phyloP scores from a whole-genome alignment of 2,329 filamentous ascomycete species.

The Epichloe festucae region DNA sequence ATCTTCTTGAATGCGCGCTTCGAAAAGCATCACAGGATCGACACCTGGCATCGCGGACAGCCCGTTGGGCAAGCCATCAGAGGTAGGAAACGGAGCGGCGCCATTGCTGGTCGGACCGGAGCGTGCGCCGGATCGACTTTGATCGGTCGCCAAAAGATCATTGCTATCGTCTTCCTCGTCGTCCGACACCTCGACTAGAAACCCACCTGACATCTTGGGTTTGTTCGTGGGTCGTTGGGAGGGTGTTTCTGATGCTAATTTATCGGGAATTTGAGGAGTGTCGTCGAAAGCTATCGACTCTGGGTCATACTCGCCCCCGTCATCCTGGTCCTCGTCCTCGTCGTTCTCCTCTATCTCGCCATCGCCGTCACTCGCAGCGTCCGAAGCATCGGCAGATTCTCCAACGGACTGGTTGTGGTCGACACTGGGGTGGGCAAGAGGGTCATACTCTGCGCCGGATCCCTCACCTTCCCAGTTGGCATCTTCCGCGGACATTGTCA shows the following conservation, averaged over 20 bases:
- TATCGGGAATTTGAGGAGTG: conserved; percentile 24
- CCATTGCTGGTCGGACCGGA: conserved; percentile 8
- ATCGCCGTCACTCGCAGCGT: conserved; percentile 36
- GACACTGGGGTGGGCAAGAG: conserved; percentile 39
- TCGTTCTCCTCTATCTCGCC: conserved; percentile 37
- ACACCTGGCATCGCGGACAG: conserved; percentile 29
- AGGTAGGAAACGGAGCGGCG: conserved; percentile 10
- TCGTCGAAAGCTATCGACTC: conserved; percentile 37
- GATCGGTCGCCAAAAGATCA: conserved; percentile 5
- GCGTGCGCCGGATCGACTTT: conserved; percentile 8
- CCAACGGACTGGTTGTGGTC: conserved; percentile 38
- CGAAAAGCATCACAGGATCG: conserved; percentile 67
- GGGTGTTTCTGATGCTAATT: conserved; percentile 14
- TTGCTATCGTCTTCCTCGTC: conserved; percentile 34
- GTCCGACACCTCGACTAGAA: conserved; percentile 47
- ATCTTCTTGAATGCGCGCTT: conserved; percentile 85
- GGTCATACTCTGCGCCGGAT: conserved; percentile 42
- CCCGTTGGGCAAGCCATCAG: conserved; percentile 18
- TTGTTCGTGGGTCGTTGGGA: conserved; percentile 28
- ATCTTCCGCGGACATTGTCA: conserved; percentile 26
- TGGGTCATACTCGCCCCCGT: conserved; percentile 45
- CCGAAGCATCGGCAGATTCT: conserved; percentile 33
- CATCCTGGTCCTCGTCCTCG: conserved; percentile 37
- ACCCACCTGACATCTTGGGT: conserved; percentile 46
- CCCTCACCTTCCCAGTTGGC: conserved; percentile 39